Evolutionary conservation across 352 stramenopile genomes (phyloP).

Genomic region (Blastocystis sp.): DNA sequence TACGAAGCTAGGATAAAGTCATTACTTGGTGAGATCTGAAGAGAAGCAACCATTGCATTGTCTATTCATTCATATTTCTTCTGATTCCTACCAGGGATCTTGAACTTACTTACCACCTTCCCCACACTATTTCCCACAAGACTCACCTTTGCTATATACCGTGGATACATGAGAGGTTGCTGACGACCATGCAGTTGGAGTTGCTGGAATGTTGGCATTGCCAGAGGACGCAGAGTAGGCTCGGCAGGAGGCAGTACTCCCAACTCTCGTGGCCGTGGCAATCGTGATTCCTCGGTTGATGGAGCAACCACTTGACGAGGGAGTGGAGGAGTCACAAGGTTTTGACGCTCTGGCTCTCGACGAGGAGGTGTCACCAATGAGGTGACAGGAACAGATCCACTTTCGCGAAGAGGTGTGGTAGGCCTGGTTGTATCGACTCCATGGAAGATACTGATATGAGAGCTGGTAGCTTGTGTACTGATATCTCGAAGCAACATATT

Average conservation of each 20-base stretch:
- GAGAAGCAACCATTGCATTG: constrained; percentile 5
- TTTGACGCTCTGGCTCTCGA: not conserved
- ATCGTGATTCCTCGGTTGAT: not conserved
- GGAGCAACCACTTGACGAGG: not conserved
- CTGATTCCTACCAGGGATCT: not conserved
- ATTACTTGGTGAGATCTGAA: constrained; percentile 30
- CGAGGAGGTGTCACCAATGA: not conserved
- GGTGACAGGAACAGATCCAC: not conserved
- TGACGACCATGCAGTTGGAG: not conserved
- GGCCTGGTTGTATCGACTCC: not conserved
- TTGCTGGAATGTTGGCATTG: not conserved
- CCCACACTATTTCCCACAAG: not conserved
- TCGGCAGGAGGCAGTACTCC: not conserved
- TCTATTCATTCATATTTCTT: not conserved
- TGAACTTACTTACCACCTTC: constrained; percentile 18
- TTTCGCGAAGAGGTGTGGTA: not conserved
- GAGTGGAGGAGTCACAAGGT: not conserved
- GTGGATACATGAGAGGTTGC: not conserved
- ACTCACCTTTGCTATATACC: constrained; percentile 35
- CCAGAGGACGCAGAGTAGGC: not conserved
- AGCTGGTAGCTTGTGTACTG: not conserved
- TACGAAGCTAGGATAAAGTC: constrained; percentile 8
- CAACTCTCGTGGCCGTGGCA: not conserved
- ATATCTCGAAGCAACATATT: not conserved
- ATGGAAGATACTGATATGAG: not conserved